Percentiles rank a stretch among this genome's conserved stretches.
phyloP scores from a whole-genome alignment of 2,329 filamentous ascomycete genomes.

The Zalaria sp. region DNA sequence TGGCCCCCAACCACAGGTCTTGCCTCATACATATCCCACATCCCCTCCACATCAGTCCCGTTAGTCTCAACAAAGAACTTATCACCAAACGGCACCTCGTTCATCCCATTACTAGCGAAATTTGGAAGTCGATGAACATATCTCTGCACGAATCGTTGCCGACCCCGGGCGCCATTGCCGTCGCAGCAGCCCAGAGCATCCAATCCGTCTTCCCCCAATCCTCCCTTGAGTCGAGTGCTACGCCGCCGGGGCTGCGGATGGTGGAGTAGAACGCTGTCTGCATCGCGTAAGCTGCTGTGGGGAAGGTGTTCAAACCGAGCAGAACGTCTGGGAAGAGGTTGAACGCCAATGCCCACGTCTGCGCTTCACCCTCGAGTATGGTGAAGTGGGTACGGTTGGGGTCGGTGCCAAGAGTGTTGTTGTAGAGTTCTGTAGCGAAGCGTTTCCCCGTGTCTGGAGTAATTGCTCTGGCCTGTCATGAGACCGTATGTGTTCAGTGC shows the following conservation, averaged over 20 bases:
- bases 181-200: slow-evolving; percentile 28
- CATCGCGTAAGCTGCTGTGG: slow-evolving; percentile 9
- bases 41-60: no score
- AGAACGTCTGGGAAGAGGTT: slow-evolving; percentile 29
- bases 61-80: slow-evolving; percentile 20
- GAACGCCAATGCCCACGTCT: background rate
- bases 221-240: slow-evolving; percentile 24
- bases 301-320: slow-evolving; percentile 28
- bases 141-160: slow-evolving; percentile 4
- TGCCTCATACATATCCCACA: no score
- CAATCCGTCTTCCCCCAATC: slow-evolving; percentile 30
- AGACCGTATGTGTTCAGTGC: slow-evolving; percentile 30
- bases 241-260: slow-evolving; percentile 21
- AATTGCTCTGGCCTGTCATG: slow-evolving; percentile 21
- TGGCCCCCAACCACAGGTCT: no score
- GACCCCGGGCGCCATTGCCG: background rate
- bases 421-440: no score
- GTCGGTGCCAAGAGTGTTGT: no score
- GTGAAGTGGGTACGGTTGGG: no score
- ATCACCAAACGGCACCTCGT: slow-evolving; percentile 30
- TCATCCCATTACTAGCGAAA: slow-evolving; percentile 29
- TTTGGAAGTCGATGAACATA: slow-evolving; percentile 25
- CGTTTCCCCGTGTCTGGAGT: slow-evolving; percentile 20
- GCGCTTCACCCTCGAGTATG: no score
- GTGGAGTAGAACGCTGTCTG: slow-evolving; percentile 20